A percentile compares a stretch with the other conserved stretches of the same genome.
phyloP scores from a whole-genome alignment of 2,329 filamentous ascomycete genomes.

The Penicillium freii region DNA sequence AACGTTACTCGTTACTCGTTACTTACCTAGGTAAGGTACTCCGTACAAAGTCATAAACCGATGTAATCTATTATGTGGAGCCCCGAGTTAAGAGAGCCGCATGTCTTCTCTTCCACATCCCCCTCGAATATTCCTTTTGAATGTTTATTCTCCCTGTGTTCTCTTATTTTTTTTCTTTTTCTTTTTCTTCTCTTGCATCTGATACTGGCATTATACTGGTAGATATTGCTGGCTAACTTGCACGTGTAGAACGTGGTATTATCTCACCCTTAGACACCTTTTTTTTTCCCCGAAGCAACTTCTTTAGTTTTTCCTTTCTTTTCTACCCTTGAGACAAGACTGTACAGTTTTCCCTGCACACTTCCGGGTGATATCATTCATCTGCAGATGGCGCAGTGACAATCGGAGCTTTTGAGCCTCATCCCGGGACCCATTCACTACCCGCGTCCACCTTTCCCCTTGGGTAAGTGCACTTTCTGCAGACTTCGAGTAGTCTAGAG shows the following conservation, averaged over 20 bases:
- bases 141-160: slow-evolving; percentile 1
- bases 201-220: slow-evolving; percentile 1
- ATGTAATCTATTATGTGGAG: slow-evolving; percentile 6
- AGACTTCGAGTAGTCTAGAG: background rate
- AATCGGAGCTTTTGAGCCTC: slow-evolving; percentile 24
- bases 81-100: slow-evolving; percentile 1
- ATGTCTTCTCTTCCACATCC: background rate
- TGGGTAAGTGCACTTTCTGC: slow-evolving; percentile 12
- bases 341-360: background rate
- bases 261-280: background rate
- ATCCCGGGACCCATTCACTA: slow-evolving; percentile 13
- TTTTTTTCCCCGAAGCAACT: background rate
- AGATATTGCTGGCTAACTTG: background rate
- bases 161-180: background rate
- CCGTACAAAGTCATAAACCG: background rate
- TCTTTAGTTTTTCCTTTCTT: background rate
- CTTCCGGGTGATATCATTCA: slow-evolving; percentile 14
- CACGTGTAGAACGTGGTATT: slow-evolving; percentile 5
- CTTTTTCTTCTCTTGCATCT: background rate
- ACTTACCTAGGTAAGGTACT: no score
- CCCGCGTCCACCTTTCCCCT: slow-evolving; percentile 11
- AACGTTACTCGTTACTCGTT: background rate
- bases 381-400: slow-evolving; percentile 14
- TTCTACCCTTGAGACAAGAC: background rate
- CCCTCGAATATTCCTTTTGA: slow-evolving; percentile 5